phyloP scores from a whole-genome alignment of 495 filamentous ascomycete genomes.

The Daldinia bambusicola region DNA sequence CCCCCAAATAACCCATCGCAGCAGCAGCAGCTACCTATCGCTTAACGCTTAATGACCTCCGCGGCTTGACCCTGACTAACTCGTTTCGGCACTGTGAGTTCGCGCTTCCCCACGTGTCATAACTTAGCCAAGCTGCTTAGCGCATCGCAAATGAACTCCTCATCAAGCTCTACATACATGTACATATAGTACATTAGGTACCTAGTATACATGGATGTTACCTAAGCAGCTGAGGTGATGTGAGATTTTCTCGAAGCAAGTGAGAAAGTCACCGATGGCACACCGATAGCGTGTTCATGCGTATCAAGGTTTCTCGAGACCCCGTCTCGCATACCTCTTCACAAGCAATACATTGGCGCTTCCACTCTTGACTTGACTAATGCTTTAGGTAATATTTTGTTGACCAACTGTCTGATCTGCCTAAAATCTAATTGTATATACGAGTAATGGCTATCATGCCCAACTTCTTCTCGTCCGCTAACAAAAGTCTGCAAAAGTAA shows the following conservation, averaged over 20 bases:
- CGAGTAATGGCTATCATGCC: conserved; percentile 16
- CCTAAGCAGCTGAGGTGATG: too few species aligned
- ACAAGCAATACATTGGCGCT: background rate
- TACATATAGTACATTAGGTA: too few species aligned
- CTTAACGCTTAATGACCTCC: conserved; percentile 9
- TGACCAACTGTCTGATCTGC: conserved; percentile 27
- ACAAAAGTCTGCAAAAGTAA: conserved; percentile 24
- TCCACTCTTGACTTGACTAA: background rate
- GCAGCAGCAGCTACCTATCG: too few species aligned
- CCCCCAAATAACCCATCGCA: too few species aligned
- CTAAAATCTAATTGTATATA: conserved; percentile 23
- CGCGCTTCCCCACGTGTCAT: conserved; percentile 26
- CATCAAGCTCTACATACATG: too few species aligned
- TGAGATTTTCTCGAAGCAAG: too few species aligned
- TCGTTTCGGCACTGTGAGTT: conserved; percentile 30
- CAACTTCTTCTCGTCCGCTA: conserved; percentile 19
- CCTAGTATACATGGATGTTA: too few species aligned
- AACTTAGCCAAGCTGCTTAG: conserved; percentile 14
- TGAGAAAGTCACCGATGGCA: too few species aligned
- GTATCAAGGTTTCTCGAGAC: background rate
- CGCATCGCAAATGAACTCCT: conserved; percentile 9
- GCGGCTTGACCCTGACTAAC: conserved; percentile 19
- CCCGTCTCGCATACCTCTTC: background rate
- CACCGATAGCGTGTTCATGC: too few species aligned
- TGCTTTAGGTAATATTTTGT: conserved; percentile 8